phyloP scores from a whole-genome alignment of 495 filamentous ascomycete genomes.

The Hypoxylon cercidicola region DNA sequence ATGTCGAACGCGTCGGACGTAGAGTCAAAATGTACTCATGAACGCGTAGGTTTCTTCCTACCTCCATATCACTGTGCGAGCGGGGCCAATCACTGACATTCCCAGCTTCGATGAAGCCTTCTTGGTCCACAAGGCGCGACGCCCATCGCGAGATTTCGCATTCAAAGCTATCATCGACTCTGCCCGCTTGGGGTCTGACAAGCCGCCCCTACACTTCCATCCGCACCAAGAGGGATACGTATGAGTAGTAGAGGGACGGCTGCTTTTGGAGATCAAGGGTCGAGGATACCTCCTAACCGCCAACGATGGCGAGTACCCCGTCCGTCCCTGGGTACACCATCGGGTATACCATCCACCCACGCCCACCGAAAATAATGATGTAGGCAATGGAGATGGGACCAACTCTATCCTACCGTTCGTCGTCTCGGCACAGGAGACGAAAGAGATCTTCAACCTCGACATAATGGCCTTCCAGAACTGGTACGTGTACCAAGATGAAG shows the following conservation, averaged over 20 bases:
- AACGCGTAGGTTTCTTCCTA: too few relatives aligned
- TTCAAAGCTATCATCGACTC: too few relatives aligned
- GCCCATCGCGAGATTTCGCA: too few relatives aligned
- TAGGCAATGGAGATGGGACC: neutral
- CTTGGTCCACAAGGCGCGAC: too few relatives aligned
- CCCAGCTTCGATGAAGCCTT: too few relatives aligned
- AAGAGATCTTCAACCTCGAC: constrained; percentile 47
- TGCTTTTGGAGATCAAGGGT: constrained; percentile 43
- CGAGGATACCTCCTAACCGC: constrained; percentile 30
- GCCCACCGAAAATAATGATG: too few relatives aligned
- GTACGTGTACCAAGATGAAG: constrained; percentile 59
- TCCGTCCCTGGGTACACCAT: constrained; percentile 45
- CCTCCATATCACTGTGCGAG: too few relatives aligned
- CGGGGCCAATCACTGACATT: too few relatives aligned
- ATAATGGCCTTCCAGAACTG: constrained; percentile 60
- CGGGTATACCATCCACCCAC: constrained; percentile 31
- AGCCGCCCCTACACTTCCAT: constrained; percentile 15
- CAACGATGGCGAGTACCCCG: constrained; percentile 39
- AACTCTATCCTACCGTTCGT: constrained; percentile 6
- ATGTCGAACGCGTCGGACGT: too few relatives aligned
- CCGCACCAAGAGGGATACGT: constrained; percentile 8
- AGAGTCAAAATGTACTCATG: too few relatives aligned
- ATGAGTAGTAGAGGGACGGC: neutral
- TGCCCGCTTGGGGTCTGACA: neutral
- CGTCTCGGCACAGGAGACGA: constrained; percentile 34